Conservation (phyloP, 108 stramenopile species). For the Fistulifera pelliculosa region DNA sequence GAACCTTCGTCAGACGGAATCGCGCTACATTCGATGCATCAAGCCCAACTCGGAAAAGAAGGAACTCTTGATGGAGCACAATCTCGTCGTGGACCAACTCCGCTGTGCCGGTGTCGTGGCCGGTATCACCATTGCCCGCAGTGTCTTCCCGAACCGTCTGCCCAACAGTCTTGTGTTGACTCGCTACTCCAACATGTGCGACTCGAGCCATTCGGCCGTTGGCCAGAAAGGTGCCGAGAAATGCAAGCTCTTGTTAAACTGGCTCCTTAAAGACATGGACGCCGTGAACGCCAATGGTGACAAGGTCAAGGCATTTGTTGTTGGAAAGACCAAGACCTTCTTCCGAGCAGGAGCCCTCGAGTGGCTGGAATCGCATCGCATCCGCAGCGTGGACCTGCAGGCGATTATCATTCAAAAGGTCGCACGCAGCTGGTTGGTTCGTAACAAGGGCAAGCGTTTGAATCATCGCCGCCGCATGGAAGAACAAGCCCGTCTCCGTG, state of each 20-base stretch:
- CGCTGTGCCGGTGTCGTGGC: constrained; percentile 91
- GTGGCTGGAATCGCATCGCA: constrained; percentile 43
- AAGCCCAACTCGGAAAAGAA: constrained; percentile 73
- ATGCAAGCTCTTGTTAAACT: constrained; percentile 22
- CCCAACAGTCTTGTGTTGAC: constrained; percentile 52
- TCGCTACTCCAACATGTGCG: constrained; percentile 34
- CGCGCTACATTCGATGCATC: constrained; percentile 87
- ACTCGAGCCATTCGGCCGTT: background rate
- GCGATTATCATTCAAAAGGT: constrained; percentile 28
- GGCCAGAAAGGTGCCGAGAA: constrained; percentile 14
- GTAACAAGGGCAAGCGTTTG: constrained; percentile 7
- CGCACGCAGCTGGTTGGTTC: constrained; percentile 23
- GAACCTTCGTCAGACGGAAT: constrained; percentile 52
- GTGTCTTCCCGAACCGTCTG: constrained; percentile 87
- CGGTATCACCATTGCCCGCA: constrained; percentile 77
- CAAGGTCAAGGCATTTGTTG: constrained; percentile 2
- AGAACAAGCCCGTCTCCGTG: background rate
- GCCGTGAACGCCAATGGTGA: constrained; percentile 3
- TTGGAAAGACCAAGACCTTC: constrained; percentile 73
- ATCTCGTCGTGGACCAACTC: constrained; percentile 76
- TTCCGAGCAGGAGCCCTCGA: constrained; percentile 79
- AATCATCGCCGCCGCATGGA: background rate
- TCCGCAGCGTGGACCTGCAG: constrained; percentile 6
- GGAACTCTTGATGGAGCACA: constrained; percentile 51
- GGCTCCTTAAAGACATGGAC: background rate